Base-by-base conservation (phyloP, 352 stramenopile species). In the Globisporangium orthogonon region DNA sequence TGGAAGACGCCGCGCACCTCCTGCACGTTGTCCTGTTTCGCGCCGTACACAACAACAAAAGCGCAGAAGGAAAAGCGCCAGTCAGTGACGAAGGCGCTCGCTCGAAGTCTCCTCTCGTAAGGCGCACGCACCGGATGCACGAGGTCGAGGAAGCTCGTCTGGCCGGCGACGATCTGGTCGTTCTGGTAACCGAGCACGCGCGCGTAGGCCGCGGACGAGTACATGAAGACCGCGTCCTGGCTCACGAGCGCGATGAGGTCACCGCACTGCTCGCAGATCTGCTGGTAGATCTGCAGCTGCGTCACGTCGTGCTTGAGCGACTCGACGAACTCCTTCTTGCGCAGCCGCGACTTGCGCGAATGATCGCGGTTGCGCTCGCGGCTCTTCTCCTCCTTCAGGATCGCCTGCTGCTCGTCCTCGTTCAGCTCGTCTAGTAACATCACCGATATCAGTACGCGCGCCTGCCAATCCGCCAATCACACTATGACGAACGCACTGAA, bases 311-410 rank as follows among this genome's bases (percentile, higher is more conserved):
- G 73, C 71, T 98, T 98, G 40, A 98, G 78, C 57, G 84, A 92
- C 66, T 98, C 92, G 33, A 98, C 78, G 57, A 97, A 98, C 48
- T 93, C 89, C 69, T 98, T 98, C 66, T 98, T 98, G 49, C 94
- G 84, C 54, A 96, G 70, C 11, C 94, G 84, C 52, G 91, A 98
- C 73, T 98, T 98, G 70, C 93, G 87, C 52, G 94, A 97, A 73
- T 98, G 94, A 65, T 98, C 92, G 43, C 92, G 84, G 72, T 98
- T 98, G 48, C 94, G 82, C 65, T 98, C 90, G 15, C 91, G 76
- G 18, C 73, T 87, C 67, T 91, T 90, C 56, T 91, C 83, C 52
- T 90, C 83, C 62, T 94, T 94, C 41, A 91, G 65, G 37, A 91
- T 64, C 52, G 83, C 82, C 29, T 79, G 71, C 52, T 88, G 84